Evolutionary conservation across 495 filamentous ascomycete genomes (phyloP), one percentile per base, ranked within the genome.

Genomic region (Hyaloscypha finlandica): DNA sequence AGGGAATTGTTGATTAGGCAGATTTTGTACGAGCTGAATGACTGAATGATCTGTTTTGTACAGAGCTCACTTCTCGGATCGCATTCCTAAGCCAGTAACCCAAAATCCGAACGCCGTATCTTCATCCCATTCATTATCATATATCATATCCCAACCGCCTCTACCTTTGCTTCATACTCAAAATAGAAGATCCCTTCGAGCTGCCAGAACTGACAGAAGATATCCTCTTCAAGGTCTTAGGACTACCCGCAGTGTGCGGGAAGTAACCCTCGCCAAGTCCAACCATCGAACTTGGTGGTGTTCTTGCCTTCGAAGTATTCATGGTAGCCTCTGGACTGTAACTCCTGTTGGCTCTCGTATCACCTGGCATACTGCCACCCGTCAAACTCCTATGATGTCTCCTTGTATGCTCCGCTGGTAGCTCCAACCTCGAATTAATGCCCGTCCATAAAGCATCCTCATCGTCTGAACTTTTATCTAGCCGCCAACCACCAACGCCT

Each of bases 401-500:
- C 31, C 70, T 55, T 22, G 35, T 68, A 67, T 72, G 70, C 60
- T 75, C 69, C 8, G 71, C 74, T 0, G 89, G 90, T 6, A 93
- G 78, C 65, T 93, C 88, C 1, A 93, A 81, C 25, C 90, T 83
- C 6, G 87, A 85, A 68, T 93, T 94, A 72, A 93, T 84, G 32
- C 83, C 87, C 14, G 90, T 81, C 92, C 92, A 96, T 22, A 85
- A 80, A 12, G 77, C 78, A 54, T 91, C 87, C 4, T 48, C 42
- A 37, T 92, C 88, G 12, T 71, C 80, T 12, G 81, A 76, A n/a
- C 81, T 80, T 14, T 84, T 79, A 14, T 79, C 76, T 19, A 85
- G 66, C 61, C 89, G 80, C 91, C 91, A 94, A 2, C 92, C 92
- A 14, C 92, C 92, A 3, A 96, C 83, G n/a, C 91, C 92, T 78